Evolutionary conservation across 139 green algal species (phyloP).

Genomic region (Tetraselmis striata): DNA sequence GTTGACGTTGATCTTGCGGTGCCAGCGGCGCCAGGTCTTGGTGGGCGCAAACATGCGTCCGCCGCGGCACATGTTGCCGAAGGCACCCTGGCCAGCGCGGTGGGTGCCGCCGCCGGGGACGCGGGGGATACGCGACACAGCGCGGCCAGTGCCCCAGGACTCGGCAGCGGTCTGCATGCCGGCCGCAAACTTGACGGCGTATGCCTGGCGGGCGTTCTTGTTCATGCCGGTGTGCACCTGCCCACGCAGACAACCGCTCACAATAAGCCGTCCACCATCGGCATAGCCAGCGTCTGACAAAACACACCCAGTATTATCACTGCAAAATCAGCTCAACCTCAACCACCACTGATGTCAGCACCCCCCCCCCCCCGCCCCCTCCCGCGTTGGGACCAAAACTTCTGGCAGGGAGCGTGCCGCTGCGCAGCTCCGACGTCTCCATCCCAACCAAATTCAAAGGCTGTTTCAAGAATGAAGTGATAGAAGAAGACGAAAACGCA

Average conservation of each 20-base stretch:
- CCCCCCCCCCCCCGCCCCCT: too few relatives aligned
- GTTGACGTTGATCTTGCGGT: slow-evolving; percentile 97
- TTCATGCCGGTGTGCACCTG: slow-evolving; percentile 86
- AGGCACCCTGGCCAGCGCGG: slow-evolving; percentile 95
- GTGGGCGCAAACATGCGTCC: slow-evolving; percentile 97
- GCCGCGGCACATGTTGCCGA: slow-evolving; percentile 99
- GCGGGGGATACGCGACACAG: slow-evolving; percentile 99
- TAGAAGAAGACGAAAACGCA: too few relatives aligned
- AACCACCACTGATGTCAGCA: too few relatives aligned
- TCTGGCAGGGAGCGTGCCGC: too few relatives aligned
- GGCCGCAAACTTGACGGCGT: slow-evolving; percentile 86
- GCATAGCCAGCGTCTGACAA: too few relatives aligned
- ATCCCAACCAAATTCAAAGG: too few relatives aligned
- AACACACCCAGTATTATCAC: too few relatives aligned
- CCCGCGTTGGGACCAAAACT: too few relatives aligned
- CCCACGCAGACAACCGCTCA: not conserved
- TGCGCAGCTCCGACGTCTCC: too few relatives aligned
- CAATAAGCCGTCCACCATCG: too few relatives aligned
- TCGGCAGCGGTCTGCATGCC: slow-evolving; percentile 96
- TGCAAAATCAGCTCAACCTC: too few relatives aligned
- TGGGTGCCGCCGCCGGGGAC: slow-evolving; percentile 95
- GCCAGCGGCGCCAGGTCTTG: slow-evolving; percentile 95
- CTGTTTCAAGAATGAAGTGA: too few relatives aligned
- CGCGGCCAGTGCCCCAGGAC: slow-evolving; percentile 97
- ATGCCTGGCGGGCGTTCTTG: slow-evolving; percentile 97